Conservation (phyloP, 2,329 filamentous ascomycete species). For the Alternaria atra region DNA sequence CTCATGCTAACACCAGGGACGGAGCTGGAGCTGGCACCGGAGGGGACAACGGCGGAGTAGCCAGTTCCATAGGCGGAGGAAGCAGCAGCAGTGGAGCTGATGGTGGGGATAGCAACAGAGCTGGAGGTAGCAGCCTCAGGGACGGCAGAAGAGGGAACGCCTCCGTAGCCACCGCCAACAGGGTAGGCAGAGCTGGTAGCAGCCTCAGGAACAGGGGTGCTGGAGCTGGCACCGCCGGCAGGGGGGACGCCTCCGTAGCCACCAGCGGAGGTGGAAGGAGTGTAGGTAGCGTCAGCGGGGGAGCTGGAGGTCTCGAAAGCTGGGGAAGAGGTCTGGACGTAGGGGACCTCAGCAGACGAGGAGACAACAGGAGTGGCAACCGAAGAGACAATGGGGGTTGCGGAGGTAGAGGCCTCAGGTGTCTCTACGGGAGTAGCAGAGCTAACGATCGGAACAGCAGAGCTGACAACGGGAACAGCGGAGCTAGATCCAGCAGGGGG, state of each 20-base stretch:
- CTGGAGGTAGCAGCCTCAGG: conserved; percentile 3
- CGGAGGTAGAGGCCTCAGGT: conserved; percentile 5
- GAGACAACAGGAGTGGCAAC: conserved; percentile 2
- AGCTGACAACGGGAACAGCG: conserved; percentile 15
- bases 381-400: conserved; percentile 4
- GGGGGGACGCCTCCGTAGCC: not conserved
- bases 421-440: conserved; percentile 6
- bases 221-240: not conserved
- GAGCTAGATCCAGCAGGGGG: not conserved
- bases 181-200: conserved; percentile 8
- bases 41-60: conserved; percentile 1
- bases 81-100: not conserved
- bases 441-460: conserved; percentile 10
- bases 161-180: conserved; percentile 16
- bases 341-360: conserved; percentile 9
- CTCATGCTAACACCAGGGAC: conserved; percentile 25
- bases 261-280: conserved; percentile 17
- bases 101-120: not conserved
- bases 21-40: conserved; percentile 6
- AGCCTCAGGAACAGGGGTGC: not conserved
- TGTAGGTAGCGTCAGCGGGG: conserved; percentile 15
- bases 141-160: not conserved
- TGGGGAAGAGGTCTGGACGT: conserved; percentile 14
- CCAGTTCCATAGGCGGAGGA: conserved; percentile 14
- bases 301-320: conserved; percentile 18